Evolutionary conservation across 208 protist genomes (phyloP).

Genomic region (Trypanosoma scelopori): DNA sequence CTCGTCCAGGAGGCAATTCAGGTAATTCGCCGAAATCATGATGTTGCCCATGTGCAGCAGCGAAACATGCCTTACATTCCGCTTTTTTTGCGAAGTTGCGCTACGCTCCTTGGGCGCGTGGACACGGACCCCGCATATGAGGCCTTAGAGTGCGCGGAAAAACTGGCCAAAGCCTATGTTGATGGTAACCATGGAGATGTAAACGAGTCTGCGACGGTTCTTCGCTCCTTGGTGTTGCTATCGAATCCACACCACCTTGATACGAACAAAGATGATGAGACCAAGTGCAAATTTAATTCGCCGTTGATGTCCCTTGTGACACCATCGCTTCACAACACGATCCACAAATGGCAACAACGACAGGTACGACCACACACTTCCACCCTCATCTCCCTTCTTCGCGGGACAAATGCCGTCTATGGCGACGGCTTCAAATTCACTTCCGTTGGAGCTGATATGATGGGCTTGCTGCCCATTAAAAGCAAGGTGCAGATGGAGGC

Average conservation of each 20-base stretch:
- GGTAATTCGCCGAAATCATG: slow-evolving; percentile 40
- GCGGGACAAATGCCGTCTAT: slow-evolving; percentile 55
- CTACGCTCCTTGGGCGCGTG: slow-evolving; percentile 49
- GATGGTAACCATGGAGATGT: slow-evolving; percentile 40
- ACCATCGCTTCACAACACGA: slow-evolving; percentile 42
- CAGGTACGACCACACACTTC: slow-evolving; percentile 34
- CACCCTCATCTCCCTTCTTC: slow-evolving; percentile 64
- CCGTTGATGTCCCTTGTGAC: slow-evolving; percentile 8
- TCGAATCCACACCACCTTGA: slow-evolving; percentile 13
- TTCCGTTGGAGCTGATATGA: slow-evolving; percentile 49
- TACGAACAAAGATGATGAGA: slow-evolving; percentile 8
- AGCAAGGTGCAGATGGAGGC: slow-evolving; percentile 85
- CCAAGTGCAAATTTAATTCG: not conserved
- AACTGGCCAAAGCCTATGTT: slow-evolving; percentile 47
- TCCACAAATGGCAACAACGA: slow-evolving; percentile 55
- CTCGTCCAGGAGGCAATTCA: slow-evolving; percentile 48
- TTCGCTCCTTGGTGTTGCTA: slow-evolving; percentile 54
- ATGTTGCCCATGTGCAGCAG: slow-evolving; percentile 15
- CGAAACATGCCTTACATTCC: slow-evolving; percentile 41
- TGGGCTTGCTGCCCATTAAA: slow-evolving; percentile 72
- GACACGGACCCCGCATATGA: slow-evolving; percentile 43
- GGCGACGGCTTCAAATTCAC: slow-evolving; percentile 62
- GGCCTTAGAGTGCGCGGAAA: slow-evolving; percentile 35
- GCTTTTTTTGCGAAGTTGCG: slow-evolving; percentile 62
- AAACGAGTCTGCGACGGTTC: slow-evolving; percentile 62